Base-by-base conservation (phyloP, 2,329 filamentous ascomycete genomes). In the Bertia moriformis region DNA sequence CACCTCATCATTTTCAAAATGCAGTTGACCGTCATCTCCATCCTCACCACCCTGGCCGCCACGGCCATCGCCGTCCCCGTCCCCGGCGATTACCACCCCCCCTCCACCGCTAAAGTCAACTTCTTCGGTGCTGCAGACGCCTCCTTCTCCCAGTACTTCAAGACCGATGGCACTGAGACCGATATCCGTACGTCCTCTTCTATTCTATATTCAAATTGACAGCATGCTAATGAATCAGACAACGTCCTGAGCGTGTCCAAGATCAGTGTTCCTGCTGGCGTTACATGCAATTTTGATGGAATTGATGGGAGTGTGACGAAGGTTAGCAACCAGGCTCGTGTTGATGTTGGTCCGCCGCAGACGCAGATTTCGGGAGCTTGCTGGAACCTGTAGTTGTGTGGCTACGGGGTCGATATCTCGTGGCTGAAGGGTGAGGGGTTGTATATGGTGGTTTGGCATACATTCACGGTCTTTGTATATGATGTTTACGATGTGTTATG, bases 331-430 rank as follows among this genome's bases (percentile, higher is more conserved):
- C 46, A 39, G 4, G 30, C 44, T 2, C 47, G 41, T 14, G 48
- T 49, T 3, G 46, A 49, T 44, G 51, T 54, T 40, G 51, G 49
- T 14, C 49, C 51, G 32, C 51, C 51, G 4, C 51, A 54, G 42
- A 45, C 50, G 5, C 51, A 53, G 33, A 32, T 48, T 18, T 42
- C 19, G 2, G 43, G 42, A n/a, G 39, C 37, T 39, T 45, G 43
- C 22, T 27, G 22, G 22, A 27, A n/a, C n/a, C n/a, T n/a, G n/a
- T n/a, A n/a, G n/a, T n/a, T n/a, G n/a, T n/a, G n/a, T n/a, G n/a
- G n/a, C n/a, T n/a, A n/a, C n/a, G n/a, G n/a, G n/a, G n/a, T n/a
- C n/a, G n/a, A n/a, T n/a, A n/a, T n/a, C n/a, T n/a, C n/a, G n/a
- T n/a, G n/a, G n/a, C n/a, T n/a, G n/a, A n/a, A n/a, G n/a, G n/a